Conservation (phyloP, 1,284 basidiomycete genomes). For the Marasmius fiardii region DNA sequence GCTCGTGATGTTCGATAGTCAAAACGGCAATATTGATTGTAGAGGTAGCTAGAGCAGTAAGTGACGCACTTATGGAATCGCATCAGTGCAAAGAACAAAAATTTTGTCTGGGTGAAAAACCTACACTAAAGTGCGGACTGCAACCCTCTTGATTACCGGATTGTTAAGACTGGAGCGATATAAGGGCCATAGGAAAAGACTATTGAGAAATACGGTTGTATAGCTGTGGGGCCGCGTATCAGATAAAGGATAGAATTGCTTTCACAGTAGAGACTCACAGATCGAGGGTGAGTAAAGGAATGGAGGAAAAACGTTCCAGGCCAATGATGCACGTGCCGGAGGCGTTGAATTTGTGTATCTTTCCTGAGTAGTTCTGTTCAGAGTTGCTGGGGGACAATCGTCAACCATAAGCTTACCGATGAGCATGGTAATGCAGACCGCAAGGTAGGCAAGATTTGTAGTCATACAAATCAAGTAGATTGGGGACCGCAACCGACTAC, state of each 20-base stretch:
- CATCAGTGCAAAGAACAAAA: not conserved
- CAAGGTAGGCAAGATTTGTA: not conserved
- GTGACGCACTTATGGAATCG: not conserved
- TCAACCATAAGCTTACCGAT: not conserved
- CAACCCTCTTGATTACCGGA: not conserved
- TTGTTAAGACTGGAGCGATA: not conserved
- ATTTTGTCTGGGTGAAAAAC: not conserved
- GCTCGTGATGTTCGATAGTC: not conserved
- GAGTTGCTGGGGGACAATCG: no score
- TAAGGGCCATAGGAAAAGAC: not conserved
- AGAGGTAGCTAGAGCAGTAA: not conserved
- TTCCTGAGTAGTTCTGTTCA: not conserved
- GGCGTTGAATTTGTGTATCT: not conserved
- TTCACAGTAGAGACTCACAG: not conserved
- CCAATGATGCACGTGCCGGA: not conserved
- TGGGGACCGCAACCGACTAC: not conserved
- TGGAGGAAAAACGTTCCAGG: not conserved
- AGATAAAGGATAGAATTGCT: not conserved
- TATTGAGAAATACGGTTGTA: not conserved
- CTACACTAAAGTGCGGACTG: not conserved
- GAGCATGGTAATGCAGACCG: not conserved
- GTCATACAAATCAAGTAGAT: not conserved
- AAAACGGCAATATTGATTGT: not conserved
- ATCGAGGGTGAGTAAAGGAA: not conserved
- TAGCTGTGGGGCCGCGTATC: not conserved